Base-by-base conservation (phyloP, 352 stramenopile species). In the Pythium scleroteichum region DNA sequence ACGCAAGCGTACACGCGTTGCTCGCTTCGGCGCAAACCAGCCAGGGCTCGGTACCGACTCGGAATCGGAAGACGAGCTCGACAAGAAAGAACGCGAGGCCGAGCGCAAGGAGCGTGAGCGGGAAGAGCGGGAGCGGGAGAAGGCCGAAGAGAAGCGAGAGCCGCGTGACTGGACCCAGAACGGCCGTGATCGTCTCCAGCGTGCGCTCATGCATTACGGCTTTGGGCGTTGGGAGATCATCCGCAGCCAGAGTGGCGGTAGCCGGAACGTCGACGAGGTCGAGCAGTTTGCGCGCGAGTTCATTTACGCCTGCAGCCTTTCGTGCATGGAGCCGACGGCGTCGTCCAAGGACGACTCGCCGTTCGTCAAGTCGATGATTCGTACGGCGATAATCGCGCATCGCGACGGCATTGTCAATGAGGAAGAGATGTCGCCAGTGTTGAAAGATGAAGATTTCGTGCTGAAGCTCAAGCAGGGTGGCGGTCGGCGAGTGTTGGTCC, bases 371-470 rank as follows among this genome's bases (percentile, higher is more conserved):
- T 83, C 83, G 3, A 66, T 88, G 9, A 91, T 96, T 45, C 77
- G 77, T 13, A 81, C 85, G 19, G 77, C 83, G 4, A 54, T 75
- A 12, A 66, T 75, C 17, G 85, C 85, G 26, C 85, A 93, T 50
- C 75, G 79, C 29, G 79, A 94, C 46, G 75, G 73, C 32, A 64
- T 94, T 4, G 84, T 94, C 48, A 75, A 94, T 45, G 79, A 92
- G 67, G 79, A 90, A 49, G 75, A 86, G 27, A 59, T 94, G 49
- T 76, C 87, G 8, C 10, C 78, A 3, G 86, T 96, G 22, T 55
- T 96, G 2, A 90, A 94, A 50, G 87, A 96, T 68, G 87, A 96
- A 23, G 87, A 96, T 32, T 96, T 96, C 49, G 78, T 94, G 42
- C 61, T 88, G 8, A 94, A 94, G 63, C 72, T 88, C 17, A 94